Base-by-base conservation (phyloP, 2,329 filamentous ascomycete species). In the Aspergillus eucalypticola region DNA sequence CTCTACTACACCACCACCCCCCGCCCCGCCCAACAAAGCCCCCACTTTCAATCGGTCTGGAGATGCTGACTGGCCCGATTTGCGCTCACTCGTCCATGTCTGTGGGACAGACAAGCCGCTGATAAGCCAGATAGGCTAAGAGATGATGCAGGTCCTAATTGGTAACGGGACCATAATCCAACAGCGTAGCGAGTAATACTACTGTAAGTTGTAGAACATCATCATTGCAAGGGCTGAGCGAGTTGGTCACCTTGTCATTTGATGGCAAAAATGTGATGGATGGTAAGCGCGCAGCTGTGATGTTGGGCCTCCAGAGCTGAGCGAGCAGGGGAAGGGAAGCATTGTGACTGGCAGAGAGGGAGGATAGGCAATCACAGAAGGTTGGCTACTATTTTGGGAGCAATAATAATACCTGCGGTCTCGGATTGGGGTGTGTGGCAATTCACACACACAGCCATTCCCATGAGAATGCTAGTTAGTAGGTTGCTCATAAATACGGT, bases 61-160 rank as follows among this genome's bases (percentile, higher is more conserved):
- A 17, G 13, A 29, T 32, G 46, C 17, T 65, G 54, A 66, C 62
- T 65, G 55, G 64, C 58, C 44, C 54, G 52, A 51, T 58, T 60
- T 58, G 60, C 58, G 42, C 50, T 55, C 59, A 35, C 49, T 48
- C 53, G 46, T 41, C 58, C 61, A 63, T 54, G 55, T 60, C 52
- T 27, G 62, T 64, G 62, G 62, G 62, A 64, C 60, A 59, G 49
- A 38, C 58, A 54, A 49, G 51, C 50, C 62, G 63, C 62, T 63
- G 65, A 67, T 64, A 66, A 66, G 61, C 65, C 54, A 57, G 55
- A 60, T 54, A 58, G 57, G 60, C 60, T 53, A 54, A 29, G 41
- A 50, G 52, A 63, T 54, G 38, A 60, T 27, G 51, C 48, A 56
- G 42, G 42, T 51, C 50, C 39, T 25, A 59, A 64, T 61, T 61